phyloP scores from a whole-genome alignment of 2,329 filamentous ascomycete genomes.

The Cercospora beticola region DNA sequence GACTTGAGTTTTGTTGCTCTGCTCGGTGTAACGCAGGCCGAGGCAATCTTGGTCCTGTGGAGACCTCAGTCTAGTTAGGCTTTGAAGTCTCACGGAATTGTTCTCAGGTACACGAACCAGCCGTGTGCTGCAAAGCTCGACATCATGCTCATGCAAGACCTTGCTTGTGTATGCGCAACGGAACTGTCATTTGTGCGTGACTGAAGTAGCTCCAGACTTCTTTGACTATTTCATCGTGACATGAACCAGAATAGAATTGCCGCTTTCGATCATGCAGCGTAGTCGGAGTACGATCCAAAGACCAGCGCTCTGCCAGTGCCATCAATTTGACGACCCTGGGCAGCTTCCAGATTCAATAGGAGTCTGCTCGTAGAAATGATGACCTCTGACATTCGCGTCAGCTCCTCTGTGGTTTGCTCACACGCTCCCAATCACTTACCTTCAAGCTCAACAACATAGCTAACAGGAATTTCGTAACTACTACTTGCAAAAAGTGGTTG shows the following conservation, averaged over 20 bases:
- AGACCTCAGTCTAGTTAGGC: constrained; percentile 1
- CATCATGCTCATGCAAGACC: neutral
- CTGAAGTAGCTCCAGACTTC: neutral
- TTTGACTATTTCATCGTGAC: neutral
- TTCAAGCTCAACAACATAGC: constrained; percentile 70
- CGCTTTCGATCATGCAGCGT: neutral
- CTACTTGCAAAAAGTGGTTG: constrained; percentile 56
- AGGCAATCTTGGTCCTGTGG: constrained; percentile 9
- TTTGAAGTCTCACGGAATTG: neutral
- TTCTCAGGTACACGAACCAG: neutral
- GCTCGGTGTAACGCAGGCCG: constrained; percentile 8
- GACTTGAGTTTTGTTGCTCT: neutral
- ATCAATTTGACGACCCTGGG: constrained; percentile 59
- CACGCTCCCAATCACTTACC: constrained; percentile 48
- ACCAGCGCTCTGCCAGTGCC: constrained; percentile 66
- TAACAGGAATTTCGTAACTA: constrained; percentile 66
- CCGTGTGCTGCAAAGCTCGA: neutral
- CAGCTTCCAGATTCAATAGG: constrained; percentile 65
- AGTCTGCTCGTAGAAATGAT: constrained; percentile 64
- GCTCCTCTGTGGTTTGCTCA: neutral
- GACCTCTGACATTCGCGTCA: constrained; percentile 54
- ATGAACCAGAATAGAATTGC: neutral
- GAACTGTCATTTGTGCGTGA: neutral
- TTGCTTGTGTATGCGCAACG: neutral
- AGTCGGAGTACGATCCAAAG: constrained; percentile 47